These are phyloP conservation scores for Coniferiporia weirii DNA, from an alignment of 1,284 basidiomycete genomes.

Conservation along the genomic window DNA sequence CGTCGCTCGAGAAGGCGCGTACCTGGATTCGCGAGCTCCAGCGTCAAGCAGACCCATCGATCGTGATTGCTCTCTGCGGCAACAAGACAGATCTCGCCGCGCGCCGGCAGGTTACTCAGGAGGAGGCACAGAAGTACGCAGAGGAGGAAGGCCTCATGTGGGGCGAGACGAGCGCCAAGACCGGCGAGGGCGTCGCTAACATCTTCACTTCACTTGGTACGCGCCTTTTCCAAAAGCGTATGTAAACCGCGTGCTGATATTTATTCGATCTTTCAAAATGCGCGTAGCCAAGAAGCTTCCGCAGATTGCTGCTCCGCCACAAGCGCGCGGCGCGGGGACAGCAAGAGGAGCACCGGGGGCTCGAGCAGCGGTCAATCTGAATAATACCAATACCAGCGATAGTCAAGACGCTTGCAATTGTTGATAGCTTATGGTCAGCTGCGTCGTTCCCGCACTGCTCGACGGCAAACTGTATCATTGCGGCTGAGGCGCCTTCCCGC, in stretches of 20 bases:
- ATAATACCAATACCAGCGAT: constrained; percentile 51
- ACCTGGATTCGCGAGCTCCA: constrained; percentile 97
- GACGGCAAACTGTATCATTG: not conserved
- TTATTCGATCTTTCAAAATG: not conserved
- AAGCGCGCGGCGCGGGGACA: constrained; percentile 48
- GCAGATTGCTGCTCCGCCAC: constrained; percentile 60
- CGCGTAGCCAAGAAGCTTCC: constrained; percentile 74
- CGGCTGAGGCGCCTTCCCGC: not conserved
- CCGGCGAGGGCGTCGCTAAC: constrained; percentile 84
- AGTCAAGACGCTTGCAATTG: constrained; percentile 72
- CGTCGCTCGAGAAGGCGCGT: constrained; percentile 92
- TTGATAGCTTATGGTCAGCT: constrained; percentile 32
- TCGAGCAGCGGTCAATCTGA: constrained; percentile 67
- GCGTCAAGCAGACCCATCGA: constrained; percentile 94
- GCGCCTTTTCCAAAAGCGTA: constrained; percentile 24
- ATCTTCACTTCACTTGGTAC: constrained; percentile 85
- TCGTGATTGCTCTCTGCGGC: constrained; percentile 92
- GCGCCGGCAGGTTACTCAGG: constrained; percentile 74
- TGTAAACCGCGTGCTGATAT: constrained; percentile 13
- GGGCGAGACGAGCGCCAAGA: constrained; percentile 94
- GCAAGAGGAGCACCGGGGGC: constrained; percentile 35
- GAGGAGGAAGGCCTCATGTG: constrained; percentile 94
- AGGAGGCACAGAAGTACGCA: constrained; percentile 90
- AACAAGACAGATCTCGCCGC: constrained; percentile 90
- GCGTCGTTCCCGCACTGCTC: not conserved